Percentiles rank a stretch among this genome's conserved stretches.
Conservation (phyloP, 176 grass and related monocot genomes). For the Hsuehochloa calcarea region DNA sequence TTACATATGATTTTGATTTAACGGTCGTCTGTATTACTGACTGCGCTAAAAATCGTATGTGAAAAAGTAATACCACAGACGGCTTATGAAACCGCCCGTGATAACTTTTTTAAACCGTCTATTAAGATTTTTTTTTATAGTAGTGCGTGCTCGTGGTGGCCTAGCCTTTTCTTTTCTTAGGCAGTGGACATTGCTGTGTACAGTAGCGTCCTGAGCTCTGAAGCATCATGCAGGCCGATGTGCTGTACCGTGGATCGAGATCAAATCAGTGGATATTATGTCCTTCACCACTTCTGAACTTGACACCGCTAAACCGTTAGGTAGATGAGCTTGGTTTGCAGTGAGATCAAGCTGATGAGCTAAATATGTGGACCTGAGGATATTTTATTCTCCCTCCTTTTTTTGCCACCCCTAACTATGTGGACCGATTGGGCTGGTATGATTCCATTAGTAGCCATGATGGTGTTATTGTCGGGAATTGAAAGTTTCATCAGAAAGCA, state of each 20-base stretch:
- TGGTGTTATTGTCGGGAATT: not conserved
- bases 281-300: not conserved
- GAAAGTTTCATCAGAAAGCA: not conserved
- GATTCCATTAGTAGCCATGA: not conserved
- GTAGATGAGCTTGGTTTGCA: too few relatives aligned
- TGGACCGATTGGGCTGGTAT: not conserved
- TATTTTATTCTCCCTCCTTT: not conserved
- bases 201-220: not conserved
- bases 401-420: not conserved
- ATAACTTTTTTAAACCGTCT: too few relatives aligned
- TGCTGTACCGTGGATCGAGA: not conserved
- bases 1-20: too few relatives aligned
- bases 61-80: too few relatives aligned
- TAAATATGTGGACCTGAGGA: not conserved
- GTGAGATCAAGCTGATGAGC: too few relatives aligned
- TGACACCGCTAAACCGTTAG: not conserved
- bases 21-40: too few relatives aligned
- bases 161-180: constrained; percentile 1
- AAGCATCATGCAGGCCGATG: not conserved
- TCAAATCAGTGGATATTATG: not conserved
- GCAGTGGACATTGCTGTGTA: not conserved
- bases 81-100: too few relatives aligned
- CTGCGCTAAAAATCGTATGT: too few relatives aligned
- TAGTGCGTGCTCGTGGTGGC: constrained; percentile 11
- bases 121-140: too few relatives aligned